A percentile compares a stretch with the other conserved stretches of the same genome.
Conservation (phyloP, 2,329 filamentous ascomycete species). For the Echinosphaeria canescens region DNA sequence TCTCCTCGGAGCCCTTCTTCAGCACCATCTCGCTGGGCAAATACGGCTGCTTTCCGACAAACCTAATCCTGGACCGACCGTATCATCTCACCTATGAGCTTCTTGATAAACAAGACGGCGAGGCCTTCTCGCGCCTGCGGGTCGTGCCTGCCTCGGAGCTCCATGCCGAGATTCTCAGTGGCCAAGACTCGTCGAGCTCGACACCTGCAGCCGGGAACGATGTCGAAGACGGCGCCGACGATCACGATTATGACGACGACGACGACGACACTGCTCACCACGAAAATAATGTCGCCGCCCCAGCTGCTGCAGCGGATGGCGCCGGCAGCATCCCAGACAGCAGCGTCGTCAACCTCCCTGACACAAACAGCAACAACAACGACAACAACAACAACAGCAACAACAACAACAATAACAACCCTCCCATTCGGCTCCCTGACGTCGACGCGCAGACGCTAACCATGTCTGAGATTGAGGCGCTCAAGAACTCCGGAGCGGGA, state of each 20-base stretch:
- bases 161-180: conserved; percentile 53
- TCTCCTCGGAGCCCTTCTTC: conserved; percentile 2
- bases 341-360: conserved; percentile 22
- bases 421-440: too few species aligned
- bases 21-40: conserved; percentile 81
- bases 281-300: too few species aligned
- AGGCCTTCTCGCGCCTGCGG: conserved; percentile 47
- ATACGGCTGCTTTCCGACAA: conserved; percentile 78
- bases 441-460: conserved; percentile 64
- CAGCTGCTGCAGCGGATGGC: conserved; percentile 12
- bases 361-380: conserved; percentile 21
- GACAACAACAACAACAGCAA: conserved; percentile 32
- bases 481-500: conserved; percentile 49
- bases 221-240: conserved; percentile 16
- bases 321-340: conserved; percentile 17
- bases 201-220: conserved; percentile 13
- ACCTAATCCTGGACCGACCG: conserved; percentile 76
- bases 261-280: too few species aligned
- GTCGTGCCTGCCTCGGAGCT: conserved; percentile 65
- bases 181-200: conserved; percentile 8
- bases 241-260: conserved; percentile 21
- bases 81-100: conserved; percentile 87
- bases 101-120: conserved; percentile 43
- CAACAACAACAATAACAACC: conserved; percentile 29
- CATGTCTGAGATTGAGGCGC: conserved; percentile 53